Evolutionary conservation across 73 alveolate species (phyloP).

Genomic region (Symbiodinium natans): DNA sequence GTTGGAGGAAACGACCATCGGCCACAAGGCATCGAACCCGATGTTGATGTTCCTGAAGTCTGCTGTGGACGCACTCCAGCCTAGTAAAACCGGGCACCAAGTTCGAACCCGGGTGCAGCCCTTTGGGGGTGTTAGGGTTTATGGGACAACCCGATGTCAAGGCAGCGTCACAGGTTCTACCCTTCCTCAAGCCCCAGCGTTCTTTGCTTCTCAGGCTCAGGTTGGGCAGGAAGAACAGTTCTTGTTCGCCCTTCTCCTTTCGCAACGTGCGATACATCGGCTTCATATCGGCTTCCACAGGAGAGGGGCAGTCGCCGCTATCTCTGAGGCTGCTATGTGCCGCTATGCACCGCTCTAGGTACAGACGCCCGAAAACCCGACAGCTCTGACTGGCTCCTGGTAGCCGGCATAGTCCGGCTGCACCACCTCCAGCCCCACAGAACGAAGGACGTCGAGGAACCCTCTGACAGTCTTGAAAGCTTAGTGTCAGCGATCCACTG

Average conservation of each 20-base stretch:
- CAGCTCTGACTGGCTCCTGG: neutral
- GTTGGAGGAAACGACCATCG: neutral
- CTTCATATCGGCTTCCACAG: too few relatives aligned
- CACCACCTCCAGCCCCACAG: neutral
- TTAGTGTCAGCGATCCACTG: neutral
- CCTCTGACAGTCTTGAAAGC: neutral
- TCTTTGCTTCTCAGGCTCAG: neutral
- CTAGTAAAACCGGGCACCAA: too few relatives aligned
- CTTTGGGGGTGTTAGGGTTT: too few relatives aligned
- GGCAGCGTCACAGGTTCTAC: too few relatives aligned
- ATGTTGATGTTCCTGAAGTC: neutral
- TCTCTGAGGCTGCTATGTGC: too few relatives aligned
- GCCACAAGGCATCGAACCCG: neutral
- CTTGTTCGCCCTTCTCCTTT: neutral
- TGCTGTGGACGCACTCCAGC: neutral
- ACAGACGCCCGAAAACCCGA: neutral
- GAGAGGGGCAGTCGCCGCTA: too few relatives aligned
- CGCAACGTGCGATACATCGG: too few relatives aligned
- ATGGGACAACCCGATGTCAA: too few relatives aligned
- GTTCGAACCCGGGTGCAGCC: too few relatives aligned
- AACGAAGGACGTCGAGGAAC: neutral
- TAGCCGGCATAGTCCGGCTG: neutral
- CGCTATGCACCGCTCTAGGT: too few relatives aligned
- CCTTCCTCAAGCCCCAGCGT: neutral
- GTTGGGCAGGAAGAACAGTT: neutral